Percentiles rank a stretch among this genome's conserved stretches.
These are phyloP conservation scores for Acrocalymma vagum DNA, from an alignment of 2,329 filamentous ascomycete species.

Conservation along the genomic window DNA sequence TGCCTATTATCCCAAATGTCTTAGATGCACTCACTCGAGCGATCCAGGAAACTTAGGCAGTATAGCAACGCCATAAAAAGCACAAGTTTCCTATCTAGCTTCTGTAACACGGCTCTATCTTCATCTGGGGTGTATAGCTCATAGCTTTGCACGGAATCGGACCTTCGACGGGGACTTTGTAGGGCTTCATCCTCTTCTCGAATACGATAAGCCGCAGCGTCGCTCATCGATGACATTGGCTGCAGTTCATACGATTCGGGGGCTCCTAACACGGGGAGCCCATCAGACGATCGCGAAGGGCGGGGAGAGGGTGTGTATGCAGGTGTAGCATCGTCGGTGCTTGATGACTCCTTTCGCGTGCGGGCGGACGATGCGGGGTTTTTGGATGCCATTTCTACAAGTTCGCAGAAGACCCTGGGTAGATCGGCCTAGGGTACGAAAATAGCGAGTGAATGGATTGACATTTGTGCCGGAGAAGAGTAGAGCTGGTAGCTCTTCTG, in stretches of 20 bases:
- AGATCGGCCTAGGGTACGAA: too few relatives aligned
- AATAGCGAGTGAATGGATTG: too few relatives aligned
- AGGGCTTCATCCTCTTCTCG: slow-evolving; percentile 37
- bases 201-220: slow-evolving; percentile 12
- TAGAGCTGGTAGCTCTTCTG: too few relatives aligned
- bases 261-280: slow-evolving; percentile 15
- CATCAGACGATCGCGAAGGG: slow-evolving; percentile 23
- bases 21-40: slow-evolving; percentile 70
- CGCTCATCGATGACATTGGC: slow-evolving; percentile 22
- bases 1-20: slow-evolving; percentile 4
- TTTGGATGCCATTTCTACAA: too few relatives aligned
- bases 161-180: slow-evolving; percentile 25
- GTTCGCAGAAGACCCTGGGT: too few relatives aligned
- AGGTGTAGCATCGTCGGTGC: slow-evolving; percentile 28
- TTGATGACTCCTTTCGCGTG: too few relatives aligned
- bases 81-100: slow-evolving; percentile 80
- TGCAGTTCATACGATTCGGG: slow-evolving; percentile 35
- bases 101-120: slow-evolving; percentile 73
- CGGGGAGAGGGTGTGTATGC: slow-evolving; percentile 32
- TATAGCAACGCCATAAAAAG: slow-evolving; percentile 84
- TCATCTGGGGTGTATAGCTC: slow-evolving; percentile 72
- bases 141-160: slow-evolving; percentile 51
- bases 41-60: slow-evolving; percentile 84
- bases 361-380: too few relatives aligned
- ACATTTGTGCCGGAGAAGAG: too few relatives aligned